Evolutionary conservation across 148 eudicot genomes (phyloP).

Genomic region (Nyssa sinensis): DNA sequence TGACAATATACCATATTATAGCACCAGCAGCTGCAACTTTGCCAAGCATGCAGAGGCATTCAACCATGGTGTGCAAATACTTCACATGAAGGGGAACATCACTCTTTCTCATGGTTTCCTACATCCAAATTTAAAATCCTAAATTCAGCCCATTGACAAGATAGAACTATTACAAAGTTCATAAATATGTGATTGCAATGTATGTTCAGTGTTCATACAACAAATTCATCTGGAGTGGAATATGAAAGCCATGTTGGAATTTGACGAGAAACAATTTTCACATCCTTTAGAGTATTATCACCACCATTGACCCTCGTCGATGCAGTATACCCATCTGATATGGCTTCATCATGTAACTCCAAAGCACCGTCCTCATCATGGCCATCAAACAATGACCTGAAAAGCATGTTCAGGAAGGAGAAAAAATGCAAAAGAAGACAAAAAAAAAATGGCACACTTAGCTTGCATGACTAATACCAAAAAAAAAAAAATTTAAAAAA

Average conservation of each 20-base stretch:
- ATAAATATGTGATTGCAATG: conserved; percentile 11
- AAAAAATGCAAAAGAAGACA: conserved; percentile 8
- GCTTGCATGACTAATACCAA: conserved; percentile 2
- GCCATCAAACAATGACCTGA: conserved; percentile 76
- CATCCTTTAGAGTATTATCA: conserved; percentile 49
- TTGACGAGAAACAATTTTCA: conserved; percentile 53
- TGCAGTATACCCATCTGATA: conserved; percentile 39
- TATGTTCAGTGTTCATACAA: conserved; percentile 49
- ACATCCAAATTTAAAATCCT: conserved; percentile 29
- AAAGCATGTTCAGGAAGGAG: conserved; percentile 12
- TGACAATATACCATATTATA: conserved; percentile 70
- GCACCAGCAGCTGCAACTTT: conserved; percentile 99
- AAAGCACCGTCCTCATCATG: conserved; percentile 64
- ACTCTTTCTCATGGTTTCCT: conserved; percentile 91
- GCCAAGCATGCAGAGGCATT: conserved; percentile 95
- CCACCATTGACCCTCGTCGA: conserved; percentile 49
- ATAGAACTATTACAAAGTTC: conserved; percentile 13
- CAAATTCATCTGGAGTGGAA: conserved; percentile 95
- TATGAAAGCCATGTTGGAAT: conserved; percentile 85
- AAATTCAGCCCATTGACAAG: conserved; percentile 16
- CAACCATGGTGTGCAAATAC: conserved; percentile 92
- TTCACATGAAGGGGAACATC: conserved; percentile 89
- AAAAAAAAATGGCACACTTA: background rate
- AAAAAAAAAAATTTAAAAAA: background rate
- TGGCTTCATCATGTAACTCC: conserved; percentile 42